Percentiles rank a stretch among this genome's conserved stretches.
phyloP scores from a whole-genome alignment of 306 rosid genomes.

The Pterocarpus santalinus region DNA sequence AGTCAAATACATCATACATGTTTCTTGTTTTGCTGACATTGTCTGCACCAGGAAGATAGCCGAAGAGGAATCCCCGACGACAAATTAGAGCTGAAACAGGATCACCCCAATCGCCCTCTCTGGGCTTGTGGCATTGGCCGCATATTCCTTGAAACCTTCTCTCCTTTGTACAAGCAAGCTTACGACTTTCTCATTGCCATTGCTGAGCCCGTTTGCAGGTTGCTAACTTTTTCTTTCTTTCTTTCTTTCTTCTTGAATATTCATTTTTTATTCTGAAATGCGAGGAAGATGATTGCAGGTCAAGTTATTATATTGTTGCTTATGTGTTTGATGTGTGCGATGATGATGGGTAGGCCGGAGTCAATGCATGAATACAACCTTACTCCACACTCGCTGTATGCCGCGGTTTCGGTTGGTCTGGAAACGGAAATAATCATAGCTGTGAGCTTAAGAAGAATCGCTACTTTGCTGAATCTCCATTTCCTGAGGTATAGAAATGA shows the following conservation, averaged over 20 bases:
- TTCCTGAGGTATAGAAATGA: conserved; percentile 71
- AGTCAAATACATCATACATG: not conserved
- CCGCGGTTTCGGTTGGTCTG: conserved; percentile 95
- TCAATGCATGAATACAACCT: conserved; percentile 96
- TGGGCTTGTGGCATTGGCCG: conserved; percentile 98
- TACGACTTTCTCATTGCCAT: conserved; percentile 96
- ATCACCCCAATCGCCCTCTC: conserved; percentile 84
- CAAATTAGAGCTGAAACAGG: conserved; percentile 86
- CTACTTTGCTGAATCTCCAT: conserved; percentile 90
- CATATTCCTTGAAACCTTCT: conserved; percentile 93
- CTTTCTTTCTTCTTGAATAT: no score
- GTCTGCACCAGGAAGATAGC: conserved; percentile 65
- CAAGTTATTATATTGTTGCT: no score
- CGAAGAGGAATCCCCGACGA: conserved; percentile 61
- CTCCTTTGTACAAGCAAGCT: conserved; percentile 92
- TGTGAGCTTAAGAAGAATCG: conserved; percentile 95
- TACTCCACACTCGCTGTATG: conserved; percentile 92
- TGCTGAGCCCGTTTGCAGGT: conserved; percentile 98
- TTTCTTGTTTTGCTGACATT: not conserved
- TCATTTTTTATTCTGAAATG: no score
- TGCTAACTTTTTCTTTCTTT: not conserved
- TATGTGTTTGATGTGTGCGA: no score
- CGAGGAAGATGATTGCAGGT: no score
- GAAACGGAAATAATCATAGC: conserved; percentile 84
- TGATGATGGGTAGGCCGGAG: conserved; percentile 76